Conservation (phyloP, 441 rosid species). For the Lepidium campestre region DNA sequence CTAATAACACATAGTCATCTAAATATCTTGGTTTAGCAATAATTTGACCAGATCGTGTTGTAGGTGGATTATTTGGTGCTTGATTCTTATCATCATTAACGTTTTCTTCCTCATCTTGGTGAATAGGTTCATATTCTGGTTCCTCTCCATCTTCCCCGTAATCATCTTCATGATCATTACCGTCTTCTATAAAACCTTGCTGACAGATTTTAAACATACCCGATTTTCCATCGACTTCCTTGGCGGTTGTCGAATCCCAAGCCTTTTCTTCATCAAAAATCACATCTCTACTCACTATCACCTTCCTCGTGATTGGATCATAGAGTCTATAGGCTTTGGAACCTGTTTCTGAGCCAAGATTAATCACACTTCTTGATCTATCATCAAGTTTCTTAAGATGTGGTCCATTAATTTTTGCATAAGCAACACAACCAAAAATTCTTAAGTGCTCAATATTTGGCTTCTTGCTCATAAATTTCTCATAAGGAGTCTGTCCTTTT, state of each 20-base stretch:
- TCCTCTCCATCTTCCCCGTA: background rate
- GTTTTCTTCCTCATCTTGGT: background rate
- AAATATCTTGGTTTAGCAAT: too few relatives aligned
- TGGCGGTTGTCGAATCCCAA: background rate
- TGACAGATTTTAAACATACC: background rate
- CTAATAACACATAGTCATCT: too few relatives aligned
- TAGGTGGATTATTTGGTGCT: accelerated
- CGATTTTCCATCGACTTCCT: background rate
- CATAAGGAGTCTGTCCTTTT: background rate
- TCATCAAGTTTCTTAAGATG: background rate
- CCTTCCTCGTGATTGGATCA: background rate
- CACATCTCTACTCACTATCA: background rate
- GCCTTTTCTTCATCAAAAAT: background rate
- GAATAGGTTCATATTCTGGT: background rate
- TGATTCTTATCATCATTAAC: background rate
- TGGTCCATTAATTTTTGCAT: background rate
- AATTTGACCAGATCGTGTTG: background rate
- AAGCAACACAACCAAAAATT: background rate
- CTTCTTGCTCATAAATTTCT: background rate
- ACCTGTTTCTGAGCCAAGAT: background rate
- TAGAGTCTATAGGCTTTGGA: background rate
- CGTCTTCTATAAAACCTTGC: background rate
- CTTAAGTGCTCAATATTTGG: background rate
- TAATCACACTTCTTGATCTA: background rate
- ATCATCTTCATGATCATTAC: background rate